These are phyloP conservation scores for Heracleum sosnowskyi DNA, from an alignment of 129 eudicot species.

Conservation along the genomic window DNA sequence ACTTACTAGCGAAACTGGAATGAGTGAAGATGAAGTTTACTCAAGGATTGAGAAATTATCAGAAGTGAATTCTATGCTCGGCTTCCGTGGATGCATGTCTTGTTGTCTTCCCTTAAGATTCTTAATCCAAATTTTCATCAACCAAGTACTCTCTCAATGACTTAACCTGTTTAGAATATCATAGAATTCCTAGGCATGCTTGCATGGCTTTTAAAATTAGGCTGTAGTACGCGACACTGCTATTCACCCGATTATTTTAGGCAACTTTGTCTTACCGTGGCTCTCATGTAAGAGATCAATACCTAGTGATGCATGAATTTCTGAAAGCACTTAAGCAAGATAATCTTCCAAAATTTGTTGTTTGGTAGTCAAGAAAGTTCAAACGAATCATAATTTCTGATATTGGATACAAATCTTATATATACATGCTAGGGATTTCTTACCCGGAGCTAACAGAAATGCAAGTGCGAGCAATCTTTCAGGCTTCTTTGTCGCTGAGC, in stretches of 20 bases:
- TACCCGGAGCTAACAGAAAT: conserved; percentile 94
- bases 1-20: conserved; percentile 58
- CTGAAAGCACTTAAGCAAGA: neutral
- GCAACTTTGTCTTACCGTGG: neutral
- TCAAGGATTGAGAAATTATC: conserved; percentile 81
- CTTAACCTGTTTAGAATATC: neutral
- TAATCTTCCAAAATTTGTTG: neutral
- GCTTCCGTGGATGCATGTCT: conserved; percentile 97
- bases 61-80: conserved; percentile 98
- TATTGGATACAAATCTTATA: neutral
- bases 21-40: conserved; percentile 73
- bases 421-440: conserved; percentile 83
- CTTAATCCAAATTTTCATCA: neutral
- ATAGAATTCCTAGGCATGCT: neutral
- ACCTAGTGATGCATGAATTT: neutral
- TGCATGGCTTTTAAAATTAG: neutral
- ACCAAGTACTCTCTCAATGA: neutral
- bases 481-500: conserved; percentile 81
- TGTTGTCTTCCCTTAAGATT: neutral
- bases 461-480: conserved; percentile 94
- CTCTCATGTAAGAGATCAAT: neutral
- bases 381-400: neutral
- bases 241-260: neutral
- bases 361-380: neutral
- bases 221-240: neutral